These are phyloP conservation scores for Przewalskia tangutica DNA, from an alignment of 257 asterid species.

Conservation along the genomic window DNA sequence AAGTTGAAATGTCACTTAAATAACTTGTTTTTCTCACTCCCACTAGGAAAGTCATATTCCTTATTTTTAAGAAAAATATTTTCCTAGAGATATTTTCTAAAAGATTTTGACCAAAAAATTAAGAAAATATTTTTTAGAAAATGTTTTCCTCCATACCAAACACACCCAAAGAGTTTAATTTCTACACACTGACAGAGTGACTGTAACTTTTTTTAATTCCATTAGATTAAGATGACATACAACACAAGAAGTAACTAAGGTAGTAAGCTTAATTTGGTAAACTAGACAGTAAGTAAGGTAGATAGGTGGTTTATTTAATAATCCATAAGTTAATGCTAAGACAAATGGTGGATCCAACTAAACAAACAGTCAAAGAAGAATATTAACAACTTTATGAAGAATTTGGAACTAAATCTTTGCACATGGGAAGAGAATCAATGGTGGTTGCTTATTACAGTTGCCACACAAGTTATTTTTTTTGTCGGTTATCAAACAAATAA, in stretches of 20 bases:
- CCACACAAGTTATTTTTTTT: constrained; percentile 11
- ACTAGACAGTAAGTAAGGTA: neutral
- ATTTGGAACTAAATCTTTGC: constrained; percentile 27
- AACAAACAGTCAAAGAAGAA: neutral
- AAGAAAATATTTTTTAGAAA: neutral
- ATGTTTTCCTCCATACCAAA: neutral
- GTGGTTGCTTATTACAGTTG: constrained; percentile 13
- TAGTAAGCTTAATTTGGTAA: neutral
- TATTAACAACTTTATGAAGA: neutral
- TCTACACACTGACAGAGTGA: neutral
- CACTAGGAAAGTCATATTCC: no score
- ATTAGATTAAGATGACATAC: neutral
- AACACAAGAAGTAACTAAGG: neutral
- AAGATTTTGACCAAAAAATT: neutral
- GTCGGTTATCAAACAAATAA: constrained; percentile 11
- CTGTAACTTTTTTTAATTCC: no score
- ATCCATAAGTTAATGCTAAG: neutral
- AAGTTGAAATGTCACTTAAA: neutral
- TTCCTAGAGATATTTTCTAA: neutral
- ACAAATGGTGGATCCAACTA: neutral
- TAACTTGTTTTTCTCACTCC: no score
- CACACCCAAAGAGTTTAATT: neutral
- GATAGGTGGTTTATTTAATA: neutral
- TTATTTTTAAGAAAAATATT: neutral
- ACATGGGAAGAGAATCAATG: constrained; percentile 41